Evolutionary conservation across 331 rosid genomes (phyloP), one percentile per base, ranked within the genome.

Genomic region (Cydonia oblonga): DNA sequence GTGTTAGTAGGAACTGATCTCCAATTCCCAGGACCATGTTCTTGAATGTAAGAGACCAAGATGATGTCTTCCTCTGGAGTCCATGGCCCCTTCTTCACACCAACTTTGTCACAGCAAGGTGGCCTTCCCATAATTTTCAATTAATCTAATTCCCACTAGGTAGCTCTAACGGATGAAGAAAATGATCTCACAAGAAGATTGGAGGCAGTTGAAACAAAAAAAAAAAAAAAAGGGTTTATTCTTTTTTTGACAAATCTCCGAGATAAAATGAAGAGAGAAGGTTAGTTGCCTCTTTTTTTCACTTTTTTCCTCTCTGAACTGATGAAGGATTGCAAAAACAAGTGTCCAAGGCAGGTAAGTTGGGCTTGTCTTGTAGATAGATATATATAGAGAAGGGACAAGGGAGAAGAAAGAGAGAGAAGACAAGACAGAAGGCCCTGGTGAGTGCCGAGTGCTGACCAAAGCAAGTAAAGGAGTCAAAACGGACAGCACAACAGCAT

Each of bases 11-110:
- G 98, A 85, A 93, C 91, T 0, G 95, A 79, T 89, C 97, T 89
- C 98, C 98, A 93, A 75, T 93, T 93, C 3, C 95, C 97, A 5
- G 98, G 86, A 2, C 98, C 98, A 58, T 86, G 89, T 76, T 93
- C 85, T 81, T 90, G 98, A 76, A 93, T 87, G 81, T 93, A 93
- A 73, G 96, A 89, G 64, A 93, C 98, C 83, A 93, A 78, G 54
- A 89, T 75, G 85, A 93, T 90, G 73, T 93, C 98, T 49, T 93
- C 98, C 33, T 93, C 98, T 0, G 98, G 98, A 54, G 98, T 93
- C 98, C 98, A 93, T 9, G 98, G 97, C 7, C 98, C 98, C 76
- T 93, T 93, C 84, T 93, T 93, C 15, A 89, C 77, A 4, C 89
- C 95, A 52, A 78, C 69, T 78, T 91, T 90, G 52, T 90, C 97